These are phyloP conservation scores for Vigna mungo DNA, from an alignment of 306 rosid species.

Conservation along the genomic window DNA sequence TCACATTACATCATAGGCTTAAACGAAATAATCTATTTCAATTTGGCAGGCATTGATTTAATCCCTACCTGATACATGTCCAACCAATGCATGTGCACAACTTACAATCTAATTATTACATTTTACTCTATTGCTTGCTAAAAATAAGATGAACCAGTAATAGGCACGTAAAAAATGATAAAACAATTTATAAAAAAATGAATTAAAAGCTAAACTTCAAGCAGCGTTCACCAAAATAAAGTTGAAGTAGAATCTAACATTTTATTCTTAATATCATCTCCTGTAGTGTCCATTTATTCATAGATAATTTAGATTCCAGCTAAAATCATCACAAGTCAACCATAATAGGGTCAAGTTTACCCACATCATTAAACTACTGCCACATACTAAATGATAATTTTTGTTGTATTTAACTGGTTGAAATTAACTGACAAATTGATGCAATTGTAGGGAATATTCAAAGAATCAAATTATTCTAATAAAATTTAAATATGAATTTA, in stretches of 20 bases:
- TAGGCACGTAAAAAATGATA: slow-evolving; percentile 4
- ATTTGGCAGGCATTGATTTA: slow-evolving; percentile 14
- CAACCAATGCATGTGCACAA: slow-evolving; percentile 5
- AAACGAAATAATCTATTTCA: slow-evolving; percentile 12
- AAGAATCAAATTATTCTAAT: not conserved
- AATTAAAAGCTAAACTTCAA: slow-evolving; percentile 14
- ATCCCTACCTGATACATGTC: slow-evolving; percentile 25
- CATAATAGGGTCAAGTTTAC: slow-evolving; percentile 13
- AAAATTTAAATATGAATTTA: not conserved
- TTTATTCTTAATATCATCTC: slow-evolving; percentile 4
- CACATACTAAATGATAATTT: not conserved
- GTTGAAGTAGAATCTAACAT: slow-evolving; percentile 17
- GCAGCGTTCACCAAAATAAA: not conserved
- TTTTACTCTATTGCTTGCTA: not conserved
- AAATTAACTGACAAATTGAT: not conserved
- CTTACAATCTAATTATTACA: slow-evolving; percentile 25
- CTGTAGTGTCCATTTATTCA: not conserved
- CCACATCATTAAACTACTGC: slow-evolving; percentile 9
- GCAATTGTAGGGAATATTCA: not conserved
- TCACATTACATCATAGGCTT: slow-evolving; percentile 26
- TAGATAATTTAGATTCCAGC: slow-evolving; percentile 28
- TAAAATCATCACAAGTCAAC: slow-evolving; percentile 24
- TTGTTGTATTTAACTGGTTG: not conserved
- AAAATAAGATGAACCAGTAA: slow-evolving; percentile 7
- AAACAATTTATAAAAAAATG: slow-evolving; percentile 4